Evolutionary conservation across 164 flowering plant species (phyloP).

Genomic region (Vitis cinerea): DNA sequence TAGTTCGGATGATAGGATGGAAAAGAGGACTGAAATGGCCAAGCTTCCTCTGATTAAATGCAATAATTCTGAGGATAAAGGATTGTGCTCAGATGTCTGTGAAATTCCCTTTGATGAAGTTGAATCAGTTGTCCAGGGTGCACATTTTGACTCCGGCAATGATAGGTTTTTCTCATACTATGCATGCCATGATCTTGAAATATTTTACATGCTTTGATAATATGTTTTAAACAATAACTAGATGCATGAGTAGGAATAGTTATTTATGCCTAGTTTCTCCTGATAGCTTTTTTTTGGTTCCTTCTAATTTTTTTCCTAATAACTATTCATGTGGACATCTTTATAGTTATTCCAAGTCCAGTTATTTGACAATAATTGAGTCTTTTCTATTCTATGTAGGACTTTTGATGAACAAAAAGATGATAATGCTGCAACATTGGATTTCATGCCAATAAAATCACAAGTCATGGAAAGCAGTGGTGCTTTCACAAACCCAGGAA

Average conservation of each 20-base stretch:
- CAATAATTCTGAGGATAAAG: constrained; percentile 12
- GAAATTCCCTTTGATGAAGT: constrained; percentile 13
- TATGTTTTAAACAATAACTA: too few relatives aligned
- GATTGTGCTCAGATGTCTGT: constrained; percentile 2
- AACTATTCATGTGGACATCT: too few relatives aligned
- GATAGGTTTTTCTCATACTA: constrained; percentile 9
- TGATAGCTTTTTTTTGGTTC: too few relatives aligned
- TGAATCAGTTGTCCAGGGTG: constrained; percentile 13
- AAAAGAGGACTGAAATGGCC: constrained; percentile 1
- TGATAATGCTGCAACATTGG: constrained; percentile 13
- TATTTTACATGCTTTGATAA: background rate
- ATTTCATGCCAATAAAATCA: constrained; percentile 13
- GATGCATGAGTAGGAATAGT: too few relatives aligned
- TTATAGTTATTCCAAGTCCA: too few relatives aligned
- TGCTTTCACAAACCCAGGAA: constrained; percentile 24
- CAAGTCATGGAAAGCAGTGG: constrained; percentile 11
- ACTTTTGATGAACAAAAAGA: background rate
- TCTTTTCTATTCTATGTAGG: constrained; percentile 11
- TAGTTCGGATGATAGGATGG: constrained; percentile 14
- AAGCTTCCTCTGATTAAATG: constrained; percentile 18
- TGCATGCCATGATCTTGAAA: background rate
- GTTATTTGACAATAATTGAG: background rate
- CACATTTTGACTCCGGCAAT: constrained; percentile 1
- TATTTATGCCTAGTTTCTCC: too few relatives aligned
- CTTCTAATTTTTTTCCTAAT: too few relatives aligned